Evolutionary conservation across 345 rosid species (phyloP), one percentile per base, ranked within the genome.

Genomic region (Brassica napus): DNA sequence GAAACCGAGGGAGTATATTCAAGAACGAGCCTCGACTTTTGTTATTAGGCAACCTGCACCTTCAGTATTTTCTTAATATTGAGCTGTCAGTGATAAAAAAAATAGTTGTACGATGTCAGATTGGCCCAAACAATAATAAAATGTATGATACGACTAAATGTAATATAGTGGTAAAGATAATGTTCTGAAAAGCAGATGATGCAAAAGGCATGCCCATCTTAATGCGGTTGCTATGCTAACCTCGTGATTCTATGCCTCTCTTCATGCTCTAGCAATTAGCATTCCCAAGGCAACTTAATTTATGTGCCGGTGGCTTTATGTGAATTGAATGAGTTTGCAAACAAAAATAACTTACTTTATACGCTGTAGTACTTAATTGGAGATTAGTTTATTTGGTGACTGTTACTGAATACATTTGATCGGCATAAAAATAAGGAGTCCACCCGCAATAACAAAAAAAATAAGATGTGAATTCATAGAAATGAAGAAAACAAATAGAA

Each of bases 221-320:
- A 42, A 66, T 72, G 82, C 82, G 73, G 32, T 78, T 72, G 68
- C 30, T 67, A 52, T 55, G 73, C 74, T 66, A 67, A 68, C 42
- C 78, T 79, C 82, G 82, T 73, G 78, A 79, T 47, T 73, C 78
- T 60, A 34, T 35, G 59, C 74, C 78, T 60, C 82, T 73, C 65
- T 67, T 79, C 69, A 70, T 61, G 78, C 78, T 73, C 70, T 61
- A 54, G 24, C 60, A 54, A 54, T 6, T 54, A 54, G 30, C 77
- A 66, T 65, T 65, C 34, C 62, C 72, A 72, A 72, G 73, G 66
- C 72, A 57, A 78, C 62, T 55, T 65, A 28, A 9, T 72, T 72
- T 57, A 72, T 72, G 30, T 30, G 35, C 8, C 42, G 62, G 72
- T 78, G 62, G 52, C 37, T 70, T 69, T 21, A n/a, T 47, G 63